Evolutionary conservation across 371 early-diverging fungal species (phyloP).

Genomic region (Mucor circinelloides): DNA sequence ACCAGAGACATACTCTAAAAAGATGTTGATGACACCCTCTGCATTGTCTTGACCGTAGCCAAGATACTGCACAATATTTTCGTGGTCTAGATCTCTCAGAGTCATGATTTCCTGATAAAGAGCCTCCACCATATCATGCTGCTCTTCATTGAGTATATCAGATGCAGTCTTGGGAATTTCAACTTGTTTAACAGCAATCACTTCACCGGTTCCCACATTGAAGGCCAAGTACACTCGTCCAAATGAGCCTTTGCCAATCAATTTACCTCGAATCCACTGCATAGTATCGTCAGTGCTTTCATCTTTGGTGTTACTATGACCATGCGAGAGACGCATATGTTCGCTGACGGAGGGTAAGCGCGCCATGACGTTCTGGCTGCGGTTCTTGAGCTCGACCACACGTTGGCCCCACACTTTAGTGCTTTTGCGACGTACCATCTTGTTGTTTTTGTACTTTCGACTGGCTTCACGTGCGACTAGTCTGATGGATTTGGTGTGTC

Average conservation of each 20-base stretch:
- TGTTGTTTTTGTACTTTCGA: constrained; percentile 22
- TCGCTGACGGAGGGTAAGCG: constrained; percentile 21
- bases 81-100: constrained; percentile 81
- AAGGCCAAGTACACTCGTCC: constrained; percentile 91
- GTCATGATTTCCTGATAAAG: constrained; percentile 85
- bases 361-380: constrained; percentile 9
- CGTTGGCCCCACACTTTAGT: constrained; percentile 59
- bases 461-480: constrained; percentile 52
- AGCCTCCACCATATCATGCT: constrained; percentile 54
- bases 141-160: constrained; percentile 27
- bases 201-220: constrained; percentile 79
- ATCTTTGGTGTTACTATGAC: constrained; percentile 18
- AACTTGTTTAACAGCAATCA: constrained; percentile 97
- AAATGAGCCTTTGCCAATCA: constrained; percentile 96
- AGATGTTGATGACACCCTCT: constrained; percentile 77
- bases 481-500: constrained; percentile 54
- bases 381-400: constrained; percentile 40
- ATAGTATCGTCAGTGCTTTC: constrained; percentile 6
- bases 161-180: constrained; percentile 53
- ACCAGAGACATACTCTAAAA: constrained; percentile 90
- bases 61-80: constrained; percentile 83
- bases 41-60: constrained; percentile 69
- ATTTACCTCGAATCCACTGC: constrained; percentile 81
- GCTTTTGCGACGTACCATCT: constrained; percentile 47
- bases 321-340: constrained; percentile 16